Evolutionary conservation across 1,139 yeast genomes (phyloP).

Genomic region (Candida buenavistaensis): DNA sequence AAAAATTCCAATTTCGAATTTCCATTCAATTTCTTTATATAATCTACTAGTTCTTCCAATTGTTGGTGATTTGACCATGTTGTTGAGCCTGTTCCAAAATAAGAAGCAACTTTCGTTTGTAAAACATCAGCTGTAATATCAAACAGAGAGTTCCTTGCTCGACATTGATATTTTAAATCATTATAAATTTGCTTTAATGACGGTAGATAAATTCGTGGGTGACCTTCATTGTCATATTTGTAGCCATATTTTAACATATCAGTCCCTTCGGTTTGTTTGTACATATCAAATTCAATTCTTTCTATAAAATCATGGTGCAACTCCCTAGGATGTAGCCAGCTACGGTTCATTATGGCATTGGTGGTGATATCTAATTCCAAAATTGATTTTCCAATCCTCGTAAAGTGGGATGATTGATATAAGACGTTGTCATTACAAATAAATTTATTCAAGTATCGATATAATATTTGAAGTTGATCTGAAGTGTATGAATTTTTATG

Average conservation of each 20-base stretch:
- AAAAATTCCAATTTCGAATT: slow-evolving; percentile 14
- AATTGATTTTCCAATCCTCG: slow-evolving; percentile 57
- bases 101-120: slow-evolving; percentile 14
- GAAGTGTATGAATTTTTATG: slow-evolving; percentile 7
- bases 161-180: slow-evolving; percentile 62
- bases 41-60: slow-evolving; percentile 30
- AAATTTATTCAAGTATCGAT: slow-evolving; percentile 17
- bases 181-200: slow-evolving; percentile 63
- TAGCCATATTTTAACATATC: slow-evolving; percentile 13
- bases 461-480: slow-evolving; percentile 9
- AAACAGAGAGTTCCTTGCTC: slow-evolving; percentile 24
- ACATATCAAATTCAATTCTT: slow-evolving; percentile 10
- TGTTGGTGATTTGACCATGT: slow-evolving; percentile 37
- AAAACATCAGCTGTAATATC: slow-evolving; percentile 19
- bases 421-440: slow-evolving; percentile 28
- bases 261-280: slow-evolving; percentile 4
- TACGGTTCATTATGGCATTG: slow-evolving; percentile 56
- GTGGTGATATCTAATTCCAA: slow-evolving; percentile 72
- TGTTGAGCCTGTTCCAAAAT: slow-evolving; percentile 20
- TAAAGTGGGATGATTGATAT: slow-evolving; percentile 23
- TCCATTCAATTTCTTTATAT: slow-evolving; percentile 30
- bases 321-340: slow-evolving; percentile 40
- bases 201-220: slow-evolving; percentile 39
- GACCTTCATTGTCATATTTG: slow-evolving; percentile 14
- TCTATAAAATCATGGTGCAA: slow-evolving; percentile 54